Conservation (phyloP, 2,329 filamentous ascomycete species). For the Huntiella decipiens region DNA sequence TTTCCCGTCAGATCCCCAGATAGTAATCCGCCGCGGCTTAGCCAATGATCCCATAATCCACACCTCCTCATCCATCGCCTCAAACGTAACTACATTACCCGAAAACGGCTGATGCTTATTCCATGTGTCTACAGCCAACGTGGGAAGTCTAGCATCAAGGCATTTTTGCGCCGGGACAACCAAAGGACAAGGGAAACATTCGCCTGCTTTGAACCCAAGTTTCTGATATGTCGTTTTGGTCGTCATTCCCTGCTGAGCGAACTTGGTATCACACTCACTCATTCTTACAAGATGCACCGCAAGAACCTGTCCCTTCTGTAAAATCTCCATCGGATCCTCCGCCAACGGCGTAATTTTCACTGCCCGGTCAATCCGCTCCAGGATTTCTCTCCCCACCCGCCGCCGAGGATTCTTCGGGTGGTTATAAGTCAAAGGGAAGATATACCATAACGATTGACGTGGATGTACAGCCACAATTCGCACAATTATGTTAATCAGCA, state of each 20-base stretch:
- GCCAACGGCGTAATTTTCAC: slow-evolving; percentile 22
- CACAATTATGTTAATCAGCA: slow-evolving; percentile 60
- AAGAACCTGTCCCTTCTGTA: slow-evolving; percentile 63
- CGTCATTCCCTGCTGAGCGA: slow-evolving; percentile 21
- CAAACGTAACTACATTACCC: slow-evolving; percentile 67
- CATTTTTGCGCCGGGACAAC: slow-evolving; percentile 80
- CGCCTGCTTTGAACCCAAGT: slow-evolving; percentile 64
- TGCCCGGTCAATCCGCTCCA: slow-evolving; percentile 21
- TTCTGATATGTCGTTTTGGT: slow-evolving; percentile 54
- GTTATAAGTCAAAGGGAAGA: slow-evolving; percentile 73
- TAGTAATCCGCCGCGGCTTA: slow-evolving; percentile 74
- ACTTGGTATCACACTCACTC: slow-evolving; percentile 42
- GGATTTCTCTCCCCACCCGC: slow-evolving; percentile 13
- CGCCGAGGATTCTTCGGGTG: slow-evolving; percentile 22
- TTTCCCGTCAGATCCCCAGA: slow-evolving; percentile 74
- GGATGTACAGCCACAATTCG: slow-evolving; percentile 79
- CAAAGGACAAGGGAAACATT: slow-evolving; percentile 56
- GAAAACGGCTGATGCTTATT: slow-evolving; percentile 75
- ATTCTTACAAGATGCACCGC: slow-evolving; percentile 64
- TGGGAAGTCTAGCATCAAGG: slow-evolving; percentile 64
- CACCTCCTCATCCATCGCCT: slow-evolving; percentile 67
- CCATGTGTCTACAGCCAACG: slow-evolving; percentile 44
- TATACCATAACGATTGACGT: slow-evolving; percentile 76
- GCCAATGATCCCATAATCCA: slow-evolving; percentile 80
- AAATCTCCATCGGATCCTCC: slow-evolving; percentile 33